Evolutionary conservation across 2,329 filamentous ascomycete species (phyloP).

Genomic region (Volutella citrinella): DNA sequence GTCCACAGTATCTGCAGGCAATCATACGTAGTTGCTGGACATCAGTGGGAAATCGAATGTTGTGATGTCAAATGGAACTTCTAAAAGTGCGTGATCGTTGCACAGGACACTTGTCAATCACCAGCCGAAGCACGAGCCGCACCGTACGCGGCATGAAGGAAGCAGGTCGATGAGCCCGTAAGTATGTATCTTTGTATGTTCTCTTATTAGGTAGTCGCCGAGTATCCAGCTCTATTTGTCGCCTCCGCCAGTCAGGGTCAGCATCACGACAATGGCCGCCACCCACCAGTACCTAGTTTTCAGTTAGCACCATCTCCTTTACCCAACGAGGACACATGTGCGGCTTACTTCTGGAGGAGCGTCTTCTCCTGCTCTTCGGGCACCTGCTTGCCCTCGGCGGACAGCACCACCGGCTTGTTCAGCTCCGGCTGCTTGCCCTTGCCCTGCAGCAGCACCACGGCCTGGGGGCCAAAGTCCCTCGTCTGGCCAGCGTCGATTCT

Average conservation of each 20-base stretch:
- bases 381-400: constrained; percentile 56
- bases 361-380: constrained; percentile 58
- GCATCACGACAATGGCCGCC: constrained; percentile 49
- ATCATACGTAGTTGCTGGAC: too few species aligned
- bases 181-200: too few species aligned
- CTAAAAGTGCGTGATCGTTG: too few species aligned
- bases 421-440: constrained; percentile 55
- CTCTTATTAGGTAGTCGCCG: too few species aligned
- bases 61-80: too few species aligned
- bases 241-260: constrained; percentile 53
- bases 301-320: constrained; percentile 30
- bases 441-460: constrained; percentile 44
- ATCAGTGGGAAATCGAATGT: too few species aligned
- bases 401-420: constrained; percentile 62
- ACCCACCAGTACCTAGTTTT: constrained; percentile 63
- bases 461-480: constrained; percentile 62
- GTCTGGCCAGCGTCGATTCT: constrained; percentile 62
- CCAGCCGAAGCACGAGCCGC: too few species aligned
- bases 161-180: too few species aligned
- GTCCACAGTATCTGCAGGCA: too few species aligned
- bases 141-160: too few species aligned
- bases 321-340: not conserved
- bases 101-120: too few species aligned
- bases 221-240: constrained; percentile 56
- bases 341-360: constrained; percentile 62